Base-by-base conservation (phyloP, 257 asterid species). In the Plantago major region DNA sequence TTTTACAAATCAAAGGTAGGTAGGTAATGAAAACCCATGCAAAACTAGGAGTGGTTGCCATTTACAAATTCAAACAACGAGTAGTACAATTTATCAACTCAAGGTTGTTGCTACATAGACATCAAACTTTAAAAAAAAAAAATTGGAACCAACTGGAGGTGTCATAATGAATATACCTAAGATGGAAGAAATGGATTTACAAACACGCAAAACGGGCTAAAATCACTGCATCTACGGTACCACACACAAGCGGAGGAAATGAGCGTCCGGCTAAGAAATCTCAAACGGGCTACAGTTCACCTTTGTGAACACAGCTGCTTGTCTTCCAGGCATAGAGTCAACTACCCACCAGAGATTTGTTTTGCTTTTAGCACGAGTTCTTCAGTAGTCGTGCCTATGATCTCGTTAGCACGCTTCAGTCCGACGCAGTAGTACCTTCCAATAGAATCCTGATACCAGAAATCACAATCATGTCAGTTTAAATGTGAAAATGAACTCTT, bases 361-460 rank as follows among this genome's bases (percentile, higher is more conserved):
- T 71, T 81, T 48, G 99, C 99, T 78, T 89, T 92, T 46, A 86
- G 83, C 67, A 92, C 95, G 66, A 89, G 81, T 73, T 92, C 99
- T 74, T 92, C 99, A 7, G 99, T 92, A 2, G 99, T 92, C 40
- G 79, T 83, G 74, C 99, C 99, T 58, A 92, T 92, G 67, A 92
- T 89, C 82, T 89, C 97, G 64, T 89, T 92, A 48, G 96, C 99
- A 22, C 96, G 95, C 88, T 81, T 92, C 45, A 92, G 88, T 22
- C 96, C 95, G 15, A 84, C 96, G 17, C 89, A 86, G 65, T 71
- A 84, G 73, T 86, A 91, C 73, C 95, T 67, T 79, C 96, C 96
- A 45, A 88, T 83, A 9, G 95, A 22, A 61, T 89, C 96, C 96
- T 89, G 50, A 66, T 7, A 76, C 37, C 59, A 69, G 15, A 58